Base-by-base conservation (phyloP, 1,284 basidiomycete genomes). In the Afroboletus lepidellus region DNA sequence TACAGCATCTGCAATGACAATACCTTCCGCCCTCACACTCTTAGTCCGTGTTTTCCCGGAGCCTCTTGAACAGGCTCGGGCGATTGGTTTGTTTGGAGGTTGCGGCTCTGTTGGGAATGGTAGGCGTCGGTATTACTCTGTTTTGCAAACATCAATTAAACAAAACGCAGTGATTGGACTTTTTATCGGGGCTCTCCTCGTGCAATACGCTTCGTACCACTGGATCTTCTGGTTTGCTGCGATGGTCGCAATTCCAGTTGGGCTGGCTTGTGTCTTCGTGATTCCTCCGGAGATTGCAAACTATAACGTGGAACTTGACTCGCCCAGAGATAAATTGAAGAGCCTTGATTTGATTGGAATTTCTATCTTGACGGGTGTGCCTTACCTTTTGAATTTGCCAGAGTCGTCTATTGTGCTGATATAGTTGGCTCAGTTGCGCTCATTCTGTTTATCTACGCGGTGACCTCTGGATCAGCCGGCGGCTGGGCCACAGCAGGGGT, bases 151-250 rank as follows among this genome's bases (percentile, higher is more conserved):
- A 34, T 18, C 16, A n/a, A 29, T 37, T 16, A 13, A 16, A 3
- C 7, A n/a, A n/a, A n/a, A n/a, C n/a, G 8, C 36, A 73, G 70
- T 72, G 8, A 53, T 71, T n/a, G 71, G 71, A 12, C 57, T 72
- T 24, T 47, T 71, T 27, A 58, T 72, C 16, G 71, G 71, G n/a
- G 71, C 69, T 1, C 29, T 67, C 16, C 63, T 75, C 16, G 65
- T 70, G 5, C 62, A 75, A 53, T 75, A 67, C 37, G 68, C 72
- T 5, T 72, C 70, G 15, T 78, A 72, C 62, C 64, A 61, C 23
- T 78, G 77, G 77, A 64, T 77, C 7, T 79, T 78, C 57, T 78
- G 72, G 72, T 71, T 75, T 55, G 65, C 71, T 34, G 67, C 74
- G 2, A 57, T 76, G 7, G 57, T 77, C 24, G 67, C 70, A 37